These are phyloP conservation scores for Phytophthora sojae DNA, from an alignment of 352 stramenopile genomes.

Conservation along the genomic window DNA sequence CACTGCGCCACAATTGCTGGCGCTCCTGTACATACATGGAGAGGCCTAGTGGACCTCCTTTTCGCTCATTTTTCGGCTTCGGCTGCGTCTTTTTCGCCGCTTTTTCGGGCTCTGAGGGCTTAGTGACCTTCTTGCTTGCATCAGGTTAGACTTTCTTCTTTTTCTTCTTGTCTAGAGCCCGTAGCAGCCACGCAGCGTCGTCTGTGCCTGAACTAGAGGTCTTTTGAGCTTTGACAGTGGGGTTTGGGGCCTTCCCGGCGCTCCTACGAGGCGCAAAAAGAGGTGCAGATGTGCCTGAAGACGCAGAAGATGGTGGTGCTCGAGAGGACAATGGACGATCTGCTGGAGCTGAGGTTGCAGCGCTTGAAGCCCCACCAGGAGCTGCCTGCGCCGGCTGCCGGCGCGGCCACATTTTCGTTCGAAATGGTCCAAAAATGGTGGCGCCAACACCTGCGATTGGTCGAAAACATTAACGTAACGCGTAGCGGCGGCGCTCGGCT, in stretches of 20 bases:
- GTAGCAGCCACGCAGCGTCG: constrained; percentile 50
- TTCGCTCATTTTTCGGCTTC: constrained; percentile 23
- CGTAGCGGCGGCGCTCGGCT: too few relatives aligned
- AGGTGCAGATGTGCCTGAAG: constrained; percentile 5
- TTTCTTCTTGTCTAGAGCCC: constrained; percentile 54
- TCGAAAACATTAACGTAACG: background rate
- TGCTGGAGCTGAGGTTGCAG: constrained; percentile 6
- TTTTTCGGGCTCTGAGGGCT: constrained; percentile 4
- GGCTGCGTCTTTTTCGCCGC: constrained; percentile 11
- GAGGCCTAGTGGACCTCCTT: constrained; percentile 13
- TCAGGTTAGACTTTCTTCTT: constrained; percentile 18
- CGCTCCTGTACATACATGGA: constrained; percentile 34
- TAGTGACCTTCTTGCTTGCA: constrained; percentile 5
- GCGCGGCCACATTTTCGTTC: constrained; percentile 48
- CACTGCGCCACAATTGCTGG: constrained; percentile 38
- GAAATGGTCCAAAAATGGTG: constrained; percentile 2
- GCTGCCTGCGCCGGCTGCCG: constrained; percentile 18
- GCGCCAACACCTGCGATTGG: constrained; percentile 43
- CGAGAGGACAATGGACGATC: background rate
- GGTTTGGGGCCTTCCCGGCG: constrained; percentile 19
- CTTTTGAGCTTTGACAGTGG: constrained; percentile 11
- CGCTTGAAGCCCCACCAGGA: constrained; percentile 7
- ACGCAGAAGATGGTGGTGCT: background rate
- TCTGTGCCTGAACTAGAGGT: constrained; percentile 2
- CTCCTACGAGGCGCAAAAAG: constrained; percentile 30